Evolutionary conservation across 2,329 filamentous ascomycete species (phyloP).

Genomic region (Atkinsonella hypoxylon): DNA sequence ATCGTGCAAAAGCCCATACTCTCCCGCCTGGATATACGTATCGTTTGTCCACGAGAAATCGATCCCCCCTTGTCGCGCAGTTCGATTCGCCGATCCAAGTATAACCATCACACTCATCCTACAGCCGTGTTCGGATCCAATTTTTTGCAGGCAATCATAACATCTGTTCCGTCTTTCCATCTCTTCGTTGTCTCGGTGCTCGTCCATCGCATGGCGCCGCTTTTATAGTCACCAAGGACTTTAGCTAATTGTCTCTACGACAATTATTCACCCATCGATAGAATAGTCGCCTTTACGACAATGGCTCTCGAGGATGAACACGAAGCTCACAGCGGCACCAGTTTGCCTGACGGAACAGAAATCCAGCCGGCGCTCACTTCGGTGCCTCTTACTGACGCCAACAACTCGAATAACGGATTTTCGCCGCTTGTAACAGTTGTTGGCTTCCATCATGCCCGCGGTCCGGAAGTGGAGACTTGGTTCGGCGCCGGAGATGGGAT

Average conservation of each 20-base stretch:
- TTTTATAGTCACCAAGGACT: not conserved
- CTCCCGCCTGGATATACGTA: not conserved
- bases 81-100: not conserved
- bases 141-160: not conserved
- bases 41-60: not conserved
- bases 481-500: conserved; percentile 62
- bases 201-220: not conserved
- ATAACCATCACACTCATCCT: not conserved
- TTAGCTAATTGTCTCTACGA: not conserved
- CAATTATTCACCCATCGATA: not conserved
- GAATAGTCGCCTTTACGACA: not conserved
- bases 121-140: not conserved
- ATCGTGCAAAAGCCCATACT: not conserved
- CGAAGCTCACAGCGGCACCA: not conserved
- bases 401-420: conserved; percentile 30
- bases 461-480: conserved; percentile 90
- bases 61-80: not conserved
- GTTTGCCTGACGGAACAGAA: conserved; percentile 14
- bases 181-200: not conserved
- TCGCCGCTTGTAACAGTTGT: conserved; percentile 66
- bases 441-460: conserved; percentile 74
- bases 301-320: conserved; percentile 2
- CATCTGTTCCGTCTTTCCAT: too few relatives aligned
- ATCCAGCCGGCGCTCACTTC: conserved; percentile 20
- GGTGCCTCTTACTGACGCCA: conserved; percentile 19